A percentile compares a stretch with the other conserved stretches of the same genome.
phyloP scores from a whole-genome alignment of 139 green algal genomes.

The Monoraphidium neglectum region DNA sequence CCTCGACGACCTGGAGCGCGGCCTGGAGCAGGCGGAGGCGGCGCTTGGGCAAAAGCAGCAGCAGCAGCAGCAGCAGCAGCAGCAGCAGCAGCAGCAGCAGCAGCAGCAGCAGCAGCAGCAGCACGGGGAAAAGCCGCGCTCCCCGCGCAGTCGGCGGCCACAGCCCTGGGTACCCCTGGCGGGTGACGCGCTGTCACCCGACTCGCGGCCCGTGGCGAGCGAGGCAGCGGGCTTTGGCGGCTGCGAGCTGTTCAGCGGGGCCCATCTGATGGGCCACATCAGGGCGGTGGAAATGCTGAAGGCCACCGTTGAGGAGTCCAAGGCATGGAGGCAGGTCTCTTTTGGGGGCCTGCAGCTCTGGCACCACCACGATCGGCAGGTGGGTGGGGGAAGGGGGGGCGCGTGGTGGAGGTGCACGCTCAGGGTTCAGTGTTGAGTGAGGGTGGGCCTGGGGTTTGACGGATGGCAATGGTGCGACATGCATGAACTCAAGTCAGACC shows the following conservation, averaged over 20 bases:
- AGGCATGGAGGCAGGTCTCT: not conserved
- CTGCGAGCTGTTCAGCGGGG: too few relatives aligned
- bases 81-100: not conserved
- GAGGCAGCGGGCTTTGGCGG: not conserved
- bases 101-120: not conserved
- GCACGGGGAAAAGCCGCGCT: not conserved
- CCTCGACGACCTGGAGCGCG: not conserved
- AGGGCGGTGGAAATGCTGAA: too few relatives aligned
- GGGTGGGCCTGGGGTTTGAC: too few relatives aligned
- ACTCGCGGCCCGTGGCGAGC: slow-evolving; percentile 4
- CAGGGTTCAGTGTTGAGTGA: too few relatives aligned
- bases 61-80: not conserved
- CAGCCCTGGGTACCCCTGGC: not conserved
- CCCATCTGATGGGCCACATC: too few relatives aligned
- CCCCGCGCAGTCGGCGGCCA: not conserved
- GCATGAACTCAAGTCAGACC: too few relatives aligned
- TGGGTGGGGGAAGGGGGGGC: too few relatives aligned
- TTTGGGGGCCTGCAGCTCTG: slow-evolving; percentile 19
- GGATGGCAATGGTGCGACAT: too few relatives aligned
- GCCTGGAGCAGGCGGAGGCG: not conserved
- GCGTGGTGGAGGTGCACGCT: too few relatives aligned
- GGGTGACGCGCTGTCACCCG: not conserved
- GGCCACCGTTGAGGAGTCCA: too few relatives aligned
- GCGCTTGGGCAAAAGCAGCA: not conserved
- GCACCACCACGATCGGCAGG: slow-evolving; percentile 14